Base-by-base conservation (phyloP, 306 rosid species). In the Glycine tomentella region DNA sequence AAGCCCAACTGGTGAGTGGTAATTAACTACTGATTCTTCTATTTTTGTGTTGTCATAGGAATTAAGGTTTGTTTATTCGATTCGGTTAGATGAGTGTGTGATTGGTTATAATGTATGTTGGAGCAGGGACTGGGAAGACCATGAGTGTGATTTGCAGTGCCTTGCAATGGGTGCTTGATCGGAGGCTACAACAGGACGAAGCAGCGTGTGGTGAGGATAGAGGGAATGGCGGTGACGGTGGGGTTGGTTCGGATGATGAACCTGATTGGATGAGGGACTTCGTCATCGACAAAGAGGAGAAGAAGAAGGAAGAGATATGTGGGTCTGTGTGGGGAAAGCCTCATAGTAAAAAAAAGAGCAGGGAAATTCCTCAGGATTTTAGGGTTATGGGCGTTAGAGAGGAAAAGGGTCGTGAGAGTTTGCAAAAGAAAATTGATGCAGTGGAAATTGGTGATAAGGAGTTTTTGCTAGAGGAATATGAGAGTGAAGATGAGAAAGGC, bases 201-300 rank as follows among this genome's bases (percentile, higher is more conserved):
- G 64, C 75, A 7, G 68, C 16, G 57, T 51, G 67, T 25, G 31
- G 31, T 25, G 31, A 25, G 31, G 80, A 71, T 73, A 3, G 31
- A 44, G 88, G 58, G 14, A 82, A 70, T 71, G 55, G 11, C 71
- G 45, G 7, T 3, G 70, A 42, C 3, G 87, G 76, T 12, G 75
- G 64, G 13, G 10, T 15, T 64, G 90, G 85, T 71, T 90, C 88
- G 7, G 97, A 92, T 83, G 97, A 90, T 53, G 98, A 92, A 48
- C 98, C 98, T 74, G 97, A 95, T 85, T 92, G 98, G 97, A 85
- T 95, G 92, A 89, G 92, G 72, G 82, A 87, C 66, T 92, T 90
- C 74, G 86, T 64, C 36, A 74, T 84, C 5, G 85, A 91, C 74
- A 82, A 87, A 49, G 84, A 90, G 2, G 84, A 44, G 16, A 75